Evolutionary conservation across 805 yeast genomes (phyloP).

Genomic region (Saccharomycopsis olivae): DNA sequence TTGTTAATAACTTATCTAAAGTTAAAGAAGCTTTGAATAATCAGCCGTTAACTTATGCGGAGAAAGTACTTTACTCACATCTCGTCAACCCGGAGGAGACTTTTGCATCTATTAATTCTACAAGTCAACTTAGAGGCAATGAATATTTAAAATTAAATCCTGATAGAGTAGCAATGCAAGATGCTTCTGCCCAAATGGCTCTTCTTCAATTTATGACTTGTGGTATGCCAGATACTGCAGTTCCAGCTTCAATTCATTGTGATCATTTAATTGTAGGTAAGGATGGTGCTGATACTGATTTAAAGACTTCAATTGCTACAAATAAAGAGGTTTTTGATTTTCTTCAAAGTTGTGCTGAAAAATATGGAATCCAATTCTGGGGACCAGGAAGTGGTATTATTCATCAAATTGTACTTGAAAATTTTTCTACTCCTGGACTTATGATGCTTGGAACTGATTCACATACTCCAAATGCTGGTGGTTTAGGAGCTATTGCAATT

Average conservation of each 20-base stretch:
- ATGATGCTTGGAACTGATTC: conserved; percentile 98
- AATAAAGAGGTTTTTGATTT: conserved; percentile 94
- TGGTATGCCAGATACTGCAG: conserved; percentile 82
- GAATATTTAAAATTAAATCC: conserved; percentile 92
- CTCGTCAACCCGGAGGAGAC: conserved; percentile 66
- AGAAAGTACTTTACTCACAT: conserved; percentile 91
- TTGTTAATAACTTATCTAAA: conserved; percentile 48
- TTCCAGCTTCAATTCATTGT: conserved; percentile 95
- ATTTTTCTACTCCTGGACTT: conserved; percentile 93
- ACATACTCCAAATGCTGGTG: conserved; percentile 99
- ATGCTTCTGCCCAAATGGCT: conserved; percentile 99
- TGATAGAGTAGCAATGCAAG: conserved; percentile 98
- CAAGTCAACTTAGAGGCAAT: conserved; percentile 50
- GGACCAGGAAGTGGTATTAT: conserved; percentile 98
- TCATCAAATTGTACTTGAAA: conserved; percentile 95
- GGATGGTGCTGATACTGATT: conserved; percentile 78
- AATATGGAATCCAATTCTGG: conserved; percentile 97
- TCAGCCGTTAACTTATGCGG: conserved; percentile 85
- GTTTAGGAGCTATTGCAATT: conserved; percentile 95
- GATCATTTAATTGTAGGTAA: conserved; percentile 97
- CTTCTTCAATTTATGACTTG: conserved; percentile 94
- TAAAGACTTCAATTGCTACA: conserved; percentile 74
- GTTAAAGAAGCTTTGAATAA: conserved; percentile 60
- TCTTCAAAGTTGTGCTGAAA: conserved; percentile 80
- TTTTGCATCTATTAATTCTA: conserved; percentile 25